Evolutionary conservation across 257 asterid genomes (phyloP), one percentile per base, ranked within the genome.

Genomic region (Ajuga chamaepitys): DNA sequence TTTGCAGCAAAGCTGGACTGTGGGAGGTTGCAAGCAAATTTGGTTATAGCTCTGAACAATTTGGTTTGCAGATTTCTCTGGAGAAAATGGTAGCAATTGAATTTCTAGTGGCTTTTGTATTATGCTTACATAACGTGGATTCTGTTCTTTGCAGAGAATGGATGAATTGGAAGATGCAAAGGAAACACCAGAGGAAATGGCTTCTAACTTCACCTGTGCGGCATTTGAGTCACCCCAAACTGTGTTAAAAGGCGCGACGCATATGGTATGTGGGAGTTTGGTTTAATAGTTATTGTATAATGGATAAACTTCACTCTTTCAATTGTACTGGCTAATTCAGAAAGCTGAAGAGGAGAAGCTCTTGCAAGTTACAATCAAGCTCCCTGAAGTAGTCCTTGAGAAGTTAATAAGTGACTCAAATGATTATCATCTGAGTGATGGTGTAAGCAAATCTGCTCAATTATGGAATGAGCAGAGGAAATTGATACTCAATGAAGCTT

Each of bases 341-440:
- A 94, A 86, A 74, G 99, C 96, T 75, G 99, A 90, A 78, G 95
- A 85, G 78, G 97, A 94, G 85, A 94, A 94, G 68, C 97, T 94
- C 58, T 81, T 94, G 58, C 82, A 86, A 78, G 97, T 94, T 66
- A 77, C 86, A 40, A 82, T 94, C 67, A 85, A 86, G 84, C 85
- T 94, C 58, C 97, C 95, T 5, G 95, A 78, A 67, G 66, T 58
- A 11, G 79, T 77, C 71, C 95, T 94, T 58, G 81, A 86, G 22
- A 85, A 84, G 87, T 77, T 94, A 75, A 80, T 83, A 18, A 81
- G 82, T 40, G 97, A 89, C 56, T 82, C 97, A 9, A 83, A 75
- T 25, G 96, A 88, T 44, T 86, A 88, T 77, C 90, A 90, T 76
- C 85, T 90, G 75, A 94, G 99, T 75, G 96, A 88, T 17, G 88